Conservation (phyloP, 352 stramenopile genomes). For the Phytopythium montanum region DNA sequence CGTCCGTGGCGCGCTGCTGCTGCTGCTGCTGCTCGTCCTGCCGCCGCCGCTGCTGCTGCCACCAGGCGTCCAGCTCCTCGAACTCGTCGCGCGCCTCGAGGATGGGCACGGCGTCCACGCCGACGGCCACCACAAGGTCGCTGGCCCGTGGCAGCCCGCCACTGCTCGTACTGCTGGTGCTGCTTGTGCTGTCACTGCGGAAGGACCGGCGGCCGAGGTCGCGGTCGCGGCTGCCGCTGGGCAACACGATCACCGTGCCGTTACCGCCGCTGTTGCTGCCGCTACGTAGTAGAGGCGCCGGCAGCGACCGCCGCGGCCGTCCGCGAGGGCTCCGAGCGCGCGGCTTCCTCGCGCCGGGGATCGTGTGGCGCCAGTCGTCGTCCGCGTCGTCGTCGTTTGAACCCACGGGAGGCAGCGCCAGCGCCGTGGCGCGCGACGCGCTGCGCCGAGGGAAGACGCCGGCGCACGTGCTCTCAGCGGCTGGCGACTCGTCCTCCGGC, state of each 20-base stretch:
- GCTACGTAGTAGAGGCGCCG: background rate
- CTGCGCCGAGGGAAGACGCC: conserved; percentile 10
- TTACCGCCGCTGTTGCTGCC: background rate
- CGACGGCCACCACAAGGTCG: background rate
- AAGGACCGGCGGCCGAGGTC: background rate
- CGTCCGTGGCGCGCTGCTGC: background rate
- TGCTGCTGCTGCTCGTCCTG: background rate
- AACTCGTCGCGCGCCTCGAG: conserved; percentile 11
- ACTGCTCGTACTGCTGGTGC: conserved; percentile 2
- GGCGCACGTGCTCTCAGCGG: background rate
- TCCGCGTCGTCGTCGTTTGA: background rate
- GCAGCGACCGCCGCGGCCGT: conserved; percentile 2
- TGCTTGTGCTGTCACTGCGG: conserved; percentile 8
- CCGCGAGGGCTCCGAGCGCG: background rate
- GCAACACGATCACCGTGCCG: conserved; percentile 6
- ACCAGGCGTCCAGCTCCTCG: conserved; percentile 10
- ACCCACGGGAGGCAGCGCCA: background rate
- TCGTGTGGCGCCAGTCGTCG: background rate
- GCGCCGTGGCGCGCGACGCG: conserved; percentile 2
- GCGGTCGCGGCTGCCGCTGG: background rate
- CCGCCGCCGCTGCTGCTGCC: background rate
- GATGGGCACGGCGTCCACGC: conserved; percentile 8
- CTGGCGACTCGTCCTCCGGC: background rate
- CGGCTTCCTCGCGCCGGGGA: background rate
- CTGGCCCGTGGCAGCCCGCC: background rate